Evolutionary conservation across 176 grass and related monocot genomes (phyloP).

Genomic region (Rhynchospora pubera): DNA sequence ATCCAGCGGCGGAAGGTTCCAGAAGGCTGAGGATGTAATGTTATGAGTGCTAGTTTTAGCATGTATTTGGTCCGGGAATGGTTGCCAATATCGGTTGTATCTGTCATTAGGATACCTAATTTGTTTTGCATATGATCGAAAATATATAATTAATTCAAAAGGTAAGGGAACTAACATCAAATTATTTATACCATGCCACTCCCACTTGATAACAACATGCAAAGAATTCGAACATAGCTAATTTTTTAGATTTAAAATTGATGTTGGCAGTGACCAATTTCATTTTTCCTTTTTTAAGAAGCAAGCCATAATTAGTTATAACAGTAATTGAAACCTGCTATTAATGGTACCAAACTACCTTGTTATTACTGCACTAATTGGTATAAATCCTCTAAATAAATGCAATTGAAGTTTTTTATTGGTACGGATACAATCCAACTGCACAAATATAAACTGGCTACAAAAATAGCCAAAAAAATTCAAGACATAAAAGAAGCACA

Average conservation of each 20-base stretch:
- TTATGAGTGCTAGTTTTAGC: constrained; percentile 77
- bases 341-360: neutral
- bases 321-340: neutral
- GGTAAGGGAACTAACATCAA: neutral
- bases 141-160: neutral
- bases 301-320: neutral
- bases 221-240: too few species aligned
- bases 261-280: too few species aligned
- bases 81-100: constrained; percentile 81
- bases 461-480: neutral
- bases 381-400: neutral
- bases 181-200: neutral
- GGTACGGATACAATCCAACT: neutral
- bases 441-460: too few species aligned
- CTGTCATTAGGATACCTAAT: constrained; percentile 83
- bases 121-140: neutral
- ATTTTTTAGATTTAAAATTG: too few species aligned
- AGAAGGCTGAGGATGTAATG: constrained; percentile 58
- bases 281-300: too few species aligned
- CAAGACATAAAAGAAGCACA: neutral
- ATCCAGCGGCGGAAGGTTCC: constrained; percentile 74
- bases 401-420: neutral
- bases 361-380: neutral
- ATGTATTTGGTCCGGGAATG: constrained; percentile 47
- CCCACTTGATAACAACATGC: neutral